Conservation (phyloP, 1,284 basidiomycete species). For the Ustilago esculenta region DNA sequence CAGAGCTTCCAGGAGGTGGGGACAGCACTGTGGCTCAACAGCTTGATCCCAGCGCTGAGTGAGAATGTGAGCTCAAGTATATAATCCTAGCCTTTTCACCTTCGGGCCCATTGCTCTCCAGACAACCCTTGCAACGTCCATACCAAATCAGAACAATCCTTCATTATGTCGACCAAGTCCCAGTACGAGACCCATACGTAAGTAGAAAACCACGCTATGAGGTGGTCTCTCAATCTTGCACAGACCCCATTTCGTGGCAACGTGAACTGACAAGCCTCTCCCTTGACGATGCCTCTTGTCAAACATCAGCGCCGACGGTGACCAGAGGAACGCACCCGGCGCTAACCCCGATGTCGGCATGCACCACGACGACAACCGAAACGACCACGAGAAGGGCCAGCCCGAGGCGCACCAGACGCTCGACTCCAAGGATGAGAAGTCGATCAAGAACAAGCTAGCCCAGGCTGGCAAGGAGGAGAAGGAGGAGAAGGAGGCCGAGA, state of each 20-base stretch:
- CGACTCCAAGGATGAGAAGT: conserved; percentile 60
- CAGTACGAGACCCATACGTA: conserved; percentile 50
- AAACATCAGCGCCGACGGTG: conserved; percentile 55
- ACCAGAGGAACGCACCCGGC: conserved; percentile 53
- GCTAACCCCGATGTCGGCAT: conserved; percentile 49
- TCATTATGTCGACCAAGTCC: conserved; percentile 42
- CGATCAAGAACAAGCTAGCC: conserved; percentile 62
- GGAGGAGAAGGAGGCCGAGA: conserved; percentile 39
- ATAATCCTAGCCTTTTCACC: too few relatives aligned
- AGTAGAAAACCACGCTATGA: too few relatives aligned
- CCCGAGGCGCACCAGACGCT: conserved; percentile 58
- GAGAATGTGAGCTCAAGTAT: conserved; percentile 2
- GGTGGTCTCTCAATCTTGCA: too few relatives aligned
- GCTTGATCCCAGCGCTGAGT: too few relatives aligned
- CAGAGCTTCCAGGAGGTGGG: not conserved
- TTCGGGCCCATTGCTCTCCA: too few relatives aligned
- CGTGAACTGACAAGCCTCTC: too few relatives aligned
- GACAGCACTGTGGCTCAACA: conserved; percentile 2
- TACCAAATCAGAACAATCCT: too few relatives aligned
- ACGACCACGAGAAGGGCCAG: conserved; percentile 58
- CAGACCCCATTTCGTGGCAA: too few relatives aligned
- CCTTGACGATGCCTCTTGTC: too few relatives aligned
- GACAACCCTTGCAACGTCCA: too few relatives aligned
- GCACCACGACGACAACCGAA: conserved; percentile 50
- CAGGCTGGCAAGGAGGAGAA: conserved; percentile 60